Conservation (phyloP, 108 stramenopile genomes). For the Conticribra guillardii region DNA sequence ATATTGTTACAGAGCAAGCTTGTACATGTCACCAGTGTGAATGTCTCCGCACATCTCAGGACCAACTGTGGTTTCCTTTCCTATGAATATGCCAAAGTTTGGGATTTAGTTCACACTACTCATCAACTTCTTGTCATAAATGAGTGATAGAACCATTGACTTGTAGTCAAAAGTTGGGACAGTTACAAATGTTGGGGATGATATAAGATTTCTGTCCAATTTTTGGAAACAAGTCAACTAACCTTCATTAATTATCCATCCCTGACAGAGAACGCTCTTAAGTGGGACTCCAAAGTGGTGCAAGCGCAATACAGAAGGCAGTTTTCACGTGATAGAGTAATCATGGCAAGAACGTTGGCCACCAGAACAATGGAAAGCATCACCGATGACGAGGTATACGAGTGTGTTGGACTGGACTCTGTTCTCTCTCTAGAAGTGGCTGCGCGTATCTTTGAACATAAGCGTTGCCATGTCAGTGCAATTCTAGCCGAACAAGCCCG, state of each 20-base stretch:
- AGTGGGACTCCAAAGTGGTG: too few relatives aligned
- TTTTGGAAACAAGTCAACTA: too few relatives aligned
- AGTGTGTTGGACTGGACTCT: not conserved
- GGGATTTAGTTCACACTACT: not conserved
- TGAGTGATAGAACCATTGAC: not conserved
- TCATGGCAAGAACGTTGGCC: too few relatives aligned
- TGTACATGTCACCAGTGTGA: not conserved
- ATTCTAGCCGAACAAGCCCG: not conserved
- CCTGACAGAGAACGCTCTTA: too few relatives aligned
- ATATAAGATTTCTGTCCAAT: too few relatives aligned
- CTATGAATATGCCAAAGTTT: not conserved
- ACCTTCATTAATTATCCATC: too few relatives aligned
- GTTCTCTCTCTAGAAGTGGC: not conserved
- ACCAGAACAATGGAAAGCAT: too few relatives aligned
- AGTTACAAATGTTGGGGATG: not conserved
- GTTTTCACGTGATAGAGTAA: too few relatives aligned
- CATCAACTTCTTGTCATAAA: not conserved
- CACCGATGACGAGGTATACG: too few relatives aligned
- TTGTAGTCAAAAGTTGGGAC: not conserved
- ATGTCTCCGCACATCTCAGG: constrained; percentile 5
- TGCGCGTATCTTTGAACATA: not conserved
- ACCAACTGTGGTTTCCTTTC: not conserved
- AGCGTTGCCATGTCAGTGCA: not conserved
- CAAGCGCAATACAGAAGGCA: too few relatives aligned
- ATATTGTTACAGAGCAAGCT: not conserved